A percentile compares a stretch with the other conserved stretches of the same genome.
These are phyloP conservation scores for Claviceps fusiformis DNA, from an alignment of 2,329 filamentous ascomycete species.

Conservation along the genomic window DNA sequence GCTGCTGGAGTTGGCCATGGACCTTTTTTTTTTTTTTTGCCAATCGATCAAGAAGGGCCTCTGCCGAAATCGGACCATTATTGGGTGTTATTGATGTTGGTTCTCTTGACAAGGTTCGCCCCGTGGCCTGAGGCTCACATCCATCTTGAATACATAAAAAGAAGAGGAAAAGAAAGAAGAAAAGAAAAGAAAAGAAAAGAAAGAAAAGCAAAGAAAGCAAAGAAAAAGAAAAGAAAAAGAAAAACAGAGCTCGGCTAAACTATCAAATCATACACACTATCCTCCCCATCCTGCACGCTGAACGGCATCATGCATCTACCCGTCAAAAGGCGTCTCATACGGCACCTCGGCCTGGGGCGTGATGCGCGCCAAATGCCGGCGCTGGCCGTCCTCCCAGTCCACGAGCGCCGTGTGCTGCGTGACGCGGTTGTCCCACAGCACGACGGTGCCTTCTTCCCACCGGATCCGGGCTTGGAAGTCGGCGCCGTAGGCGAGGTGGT, in stretches of 20 bases:
- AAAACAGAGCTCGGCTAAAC: background rate
- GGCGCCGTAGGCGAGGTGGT: constrained; percentile 38
- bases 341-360: constrained; percentile 72
- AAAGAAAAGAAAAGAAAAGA: too few relatives aligned
- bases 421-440: constrained; percentile 77
- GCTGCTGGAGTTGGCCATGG: too few relatives aligned
- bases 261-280: background rate
- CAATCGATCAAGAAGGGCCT: too few relatives aligned
- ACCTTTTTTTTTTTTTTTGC: too few relatives aligned
- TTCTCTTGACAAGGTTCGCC: too few relatives aligned
- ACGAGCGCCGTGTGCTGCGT: constrained; percentile 67
- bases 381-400: constrained; percentile 68
- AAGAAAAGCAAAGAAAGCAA: too few relatives aligned
- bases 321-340: constrained; percentile 47
- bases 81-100: too few relatives aligned
- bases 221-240: too few relatives aligned
- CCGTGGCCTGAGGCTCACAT: too few relatives aligned
- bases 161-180: too few relatives aligned
- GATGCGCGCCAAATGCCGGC: constrained; percentile 67
- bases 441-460: constrained; percentile 68
- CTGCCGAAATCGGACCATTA: too few relatives aligned
- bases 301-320: background rate
- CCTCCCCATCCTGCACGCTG: background rate
- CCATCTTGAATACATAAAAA: too few relatives aligned
- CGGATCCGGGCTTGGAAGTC: constrained; percentile 61